Evolutionary conservation across 139 green algal genomes (phyloP), one percentile per base, ranked within the genome.

Genomic region (Marvania coccoides): DNA sequence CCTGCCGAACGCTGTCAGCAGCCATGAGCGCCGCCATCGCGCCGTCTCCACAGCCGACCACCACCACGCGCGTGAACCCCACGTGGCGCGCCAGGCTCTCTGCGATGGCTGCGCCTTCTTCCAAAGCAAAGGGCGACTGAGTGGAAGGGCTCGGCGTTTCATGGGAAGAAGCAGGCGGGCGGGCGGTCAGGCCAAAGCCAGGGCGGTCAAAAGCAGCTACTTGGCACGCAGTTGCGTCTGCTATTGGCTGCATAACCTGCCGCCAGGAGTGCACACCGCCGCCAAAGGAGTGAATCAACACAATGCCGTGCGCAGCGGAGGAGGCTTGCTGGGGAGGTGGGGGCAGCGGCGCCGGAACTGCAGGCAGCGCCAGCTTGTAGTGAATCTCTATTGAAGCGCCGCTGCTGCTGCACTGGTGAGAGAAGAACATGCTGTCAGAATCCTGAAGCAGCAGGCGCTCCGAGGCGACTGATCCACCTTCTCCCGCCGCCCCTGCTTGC

Each of bases 201-300:
- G 82, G 80, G 10, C 84, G 65, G 67, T 88, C 82, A 31, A 86
- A 83, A 0, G 83, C 74, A 4, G 87, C 36, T 19, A 88, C 81
- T 4, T 75, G 46, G 58, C 81, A 87, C 23, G 78, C 67, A 36
- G 58, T 73, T 19, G 80, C 62, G 28, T 77, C 37, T 0, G 88
- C 88, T 26, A 95, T 77, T 1, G 74, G 66, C 65, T 81, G 74
- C 81, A 90, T 82, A 2, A 95, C 45, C 48, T 92, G 81, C 4
- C 88, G 81, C 87, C 86, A 95, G 10, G 81, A 53, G 67, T 92
- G 92, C 13, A 80, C 73, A 2, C 87, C 88, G 8, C 79, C 85
- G 33, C 86, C 88, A 81, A 88, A 93, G 23, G 83, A 79, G 66
- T 95, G 88, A 4, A 92, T 65, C 33, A 92, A 70, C 51, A 94